phyloP scores from a whole-genome alignment of 495 filamentous ascomycete species.

The Penicillium psychrofluorescens region DNA sequence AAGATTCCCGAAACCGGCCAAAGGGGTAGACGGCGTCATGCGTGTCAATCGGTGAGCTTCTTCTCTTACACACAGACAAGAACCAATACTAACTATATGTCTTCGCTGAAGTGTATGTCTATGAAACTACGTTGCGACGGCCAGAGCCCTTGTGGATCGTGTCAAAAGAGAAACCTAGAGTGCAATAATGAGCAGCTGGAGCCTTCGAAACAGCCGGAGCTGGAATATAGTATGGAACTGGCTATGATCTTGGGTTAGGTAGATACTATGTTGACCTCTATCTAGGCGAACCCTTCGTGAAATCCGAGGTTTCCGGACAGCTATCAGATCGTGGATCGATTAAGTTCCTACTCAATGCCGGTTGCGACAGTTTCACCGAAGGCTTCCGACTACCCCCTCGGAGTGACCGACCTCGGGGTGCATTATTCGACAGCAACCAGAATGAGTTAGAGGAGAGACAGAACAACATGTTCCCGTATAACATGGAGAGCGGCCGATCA shows the following conservation, averaged over 20 bases:
- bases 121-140: conserved; percentile 49
- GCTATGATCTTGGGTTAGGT: no score
- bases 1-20: conserved; percentile 40
- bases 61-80: no score
- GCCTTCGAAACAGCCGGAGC: conserved; percentile 3
- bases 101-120: conserved; percentile 32
- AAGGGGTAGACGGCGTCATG: conserved; percentile 39
- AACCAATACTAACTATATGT: neutral
- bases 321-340: conserved; percentile 40
- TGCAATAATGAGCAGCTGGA: conserved; percentile 34
- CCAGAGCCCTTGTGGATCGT: conserved; percentile 38
- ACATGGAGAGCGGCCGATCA: conserved; percentile 7
- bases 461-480: conserved; percentile 10
- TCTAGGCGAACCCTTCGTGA: conserved; percentile 13
- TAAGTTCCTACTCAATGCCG: conserved; percentile 40
- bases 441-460: conserved; percentile 17
- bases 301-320: conserved; percentile 17
- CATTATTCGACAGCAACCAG: conserved; percentile 23
- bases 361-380: conserved; percentile 40
- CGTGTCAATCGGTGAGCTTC: conserved; percentile 35
- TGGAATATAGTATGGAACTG: conserved; percentile 11
- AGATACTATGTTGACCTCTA: neutral
- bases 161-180: conserved; percentile 33
- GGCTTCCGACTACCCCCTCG: conserved; percentile 34
- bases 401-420: conserved; percentile 28